Percentiles rank a stretch among this genome's conserved stretches.
Conservation (phyloP, 2,329 filamentous ascomycete genomes). For the Blastomyces percursus region DNA sequence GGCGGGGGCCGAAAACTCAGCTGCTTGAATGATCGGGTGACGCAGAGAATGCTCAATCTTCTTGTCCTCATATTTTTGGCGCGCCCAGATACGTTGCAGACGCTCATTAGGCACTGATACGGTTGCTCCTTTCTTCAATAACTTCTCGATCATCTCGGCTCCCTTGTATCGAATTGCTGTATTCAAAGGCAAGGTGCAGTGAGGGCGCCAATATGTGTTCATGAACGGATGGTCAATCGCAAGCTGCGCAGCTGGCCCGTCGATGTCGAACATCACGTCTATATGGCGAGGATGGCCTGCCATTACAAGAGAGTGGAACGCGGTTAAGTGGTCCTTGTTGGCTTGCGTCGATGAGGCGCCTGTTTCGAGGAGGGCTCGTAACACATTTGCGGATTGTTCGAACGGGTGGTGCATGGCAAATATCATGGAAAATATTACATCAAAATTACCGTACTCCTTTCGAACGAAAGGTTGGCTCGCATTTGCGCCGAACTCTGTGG, state of each 20-base stretch:
- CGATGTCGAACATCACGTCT: conserved; percentile 36
- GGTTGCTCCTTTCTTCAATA: conserved; percentile 52
- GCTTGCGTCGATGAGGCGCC: conserved; percentile 63
- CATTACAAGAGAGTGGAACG: conserved; percentile 50
- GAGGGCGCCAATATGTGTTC: conserved; percentile 46
- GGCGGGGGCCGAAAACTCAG: conserved; percentile 40
- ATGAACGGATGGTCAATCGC: conserved; percentile 54
- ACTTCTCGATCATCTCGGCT: conserved; percentile 42
- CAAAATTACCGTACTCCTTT: conserved; percentile 30
- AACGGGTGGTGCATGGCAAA: conserved; percentile 52
- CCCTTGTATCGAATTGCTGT: conserved; percentile 30
- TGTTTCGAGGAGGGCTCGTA: conserved; percentile 47
- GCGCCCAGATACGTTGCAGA: conserved; percentile 9
- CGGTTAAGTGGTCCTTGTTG: conserved; percentile 50
- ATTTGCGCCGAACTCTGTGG: conserved; percentile 64
- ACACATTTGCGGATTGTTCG: conserved; percentile 52
- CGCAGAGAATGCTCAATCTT: conserved; percentile 40
- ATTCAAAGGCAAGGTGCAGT: conserved; percentile 29
- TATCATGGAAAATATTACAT: conserved; percentile 53
- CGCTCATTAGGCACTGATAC: conserved; percentile 45
- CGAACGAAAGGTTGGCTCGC: conserved; percentile 49
- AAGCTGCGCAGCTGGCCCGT: conserved; percentile 45
- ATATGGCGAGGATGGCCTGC: conserved; percentile 21
- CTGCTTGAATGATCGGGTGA: conserved; percentile 58
- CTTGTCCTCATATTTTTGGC: conserved; percentile 38